Base-by-base conservation (phyloP, 2,329 filamentous ascomycete genomes). In the Zymoseptoria brevis region DNA sequence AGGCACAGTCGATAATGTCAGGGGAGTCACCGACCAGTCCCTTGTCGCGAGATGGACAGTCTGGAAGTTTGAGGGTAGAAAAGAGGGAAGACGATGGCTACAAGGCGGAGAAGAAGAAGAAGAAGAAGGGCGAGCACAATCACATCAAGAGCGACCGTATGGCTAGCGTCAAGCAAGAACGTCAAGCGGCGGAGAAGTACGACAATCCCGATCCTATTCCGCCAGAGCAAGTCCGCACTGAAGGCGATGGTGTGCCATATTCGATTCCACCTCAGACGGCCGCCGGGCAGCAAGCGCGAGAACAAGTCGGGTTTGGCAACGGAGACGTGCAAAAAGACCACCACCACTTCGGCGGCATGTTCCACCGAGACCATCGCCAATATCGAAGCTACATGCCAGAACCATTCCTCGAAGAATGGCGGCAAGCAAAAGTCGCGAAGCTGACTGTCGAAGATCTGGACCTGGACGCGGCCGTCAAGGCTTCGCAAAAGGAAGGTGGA, bases 361-460 rank as follows among this genome's bases (percentile, higher is more conserved):
- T 68, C 74, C 61, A 70, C 76, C 57, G 77, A 71, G 48, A 79
- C 73, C 72, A 71, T 73, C 54, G 80, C 71, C 72, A 79, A 69
- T 64, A 75, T 70, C 65, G 68, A 19, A 49, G 68, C 9, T 90
- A 89, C 69, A 74, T 83, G 29, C 77, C 61, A 19, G 35, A 82
- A 3, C 79, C 83, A 0, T 74, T 77, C 57, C 76, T 92, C 7
- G 82, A 89, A 35, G 78, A 80, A 55, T 80, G 78, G 78, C 76
- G 70, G 59, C 67, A 67, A 50, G 78, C 74, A 2, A 71, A 71
- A 13, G 65, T 72, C 19, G 76, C 73, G 16, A 69, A 69, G 19
- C 70, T 81, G 13, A 67, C 67, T 4, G 68, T 70, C 0, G 73
- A 76, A 8, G 79, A 81, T 64, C 69, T 80, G 19, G 73, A 76